Percentiles rank a stretch among this genome's conserved stretches.
phyloP scores from a whole-genome alignment of 2,329 filamentous ascomycete genomes.

The Botrytis fabae region DNA sequence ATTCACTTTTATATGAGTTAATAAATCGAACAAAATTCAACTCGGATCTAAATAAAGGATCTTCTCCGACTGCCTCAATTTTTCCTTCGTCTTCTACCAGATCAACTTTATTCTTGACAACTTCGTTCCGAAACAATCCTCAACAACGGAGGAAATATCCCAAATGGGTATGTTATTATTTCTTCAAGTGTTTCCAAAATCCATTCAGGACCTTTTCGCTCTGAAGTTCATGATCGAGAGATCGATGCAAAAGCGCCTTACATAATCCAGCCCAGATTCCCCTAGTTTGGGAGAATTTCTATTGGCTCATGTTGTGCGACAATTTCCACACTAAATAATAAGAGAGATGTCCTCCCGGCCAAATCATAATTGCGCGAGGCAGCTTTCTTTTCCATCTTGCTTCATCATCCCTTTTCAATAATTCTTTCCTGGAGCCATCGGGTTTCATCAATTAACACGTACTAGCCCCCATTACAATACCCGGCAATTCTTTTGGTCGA shows the following conservation, averaged over 20 bases:
- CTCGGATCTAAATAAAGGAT: background rate
- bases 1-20: background rate
- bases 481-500: background rate
- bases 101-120: background rate
- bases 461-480: background rate
- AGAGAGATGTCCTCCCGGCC: conserved; percentile 7
- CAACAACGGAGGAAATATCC: background rate
- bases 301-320: background rate
- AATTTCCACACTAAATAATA: conserved; percentile 17
- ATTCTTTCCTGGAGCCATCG: conserved; percentile 20
- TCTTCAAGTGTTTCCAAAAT: background rate
- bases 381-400: conserved; percentile 15
- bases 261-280: background rate
- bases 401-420: conserved; percentile 21
- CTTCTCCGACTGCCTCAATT: background rate
- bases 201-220: background rate
- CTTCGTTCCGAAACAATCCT: background rate
- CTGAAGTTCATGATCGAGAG: background rate
- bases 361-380: conserved; percentile 4
- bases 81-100: background rate
- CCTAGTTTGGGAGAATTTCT: background rate
- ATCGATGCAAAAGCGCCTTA: background rate
- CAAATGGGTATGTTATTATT: background rate
- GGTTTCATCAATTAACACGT: conserved; percentile 13
- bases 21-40: background rate